These are phyloP conservation scores for Chenopodium formosanum DNA, from an alignment of 148 eudicot species.

Conservation along the genomic window DNA sequence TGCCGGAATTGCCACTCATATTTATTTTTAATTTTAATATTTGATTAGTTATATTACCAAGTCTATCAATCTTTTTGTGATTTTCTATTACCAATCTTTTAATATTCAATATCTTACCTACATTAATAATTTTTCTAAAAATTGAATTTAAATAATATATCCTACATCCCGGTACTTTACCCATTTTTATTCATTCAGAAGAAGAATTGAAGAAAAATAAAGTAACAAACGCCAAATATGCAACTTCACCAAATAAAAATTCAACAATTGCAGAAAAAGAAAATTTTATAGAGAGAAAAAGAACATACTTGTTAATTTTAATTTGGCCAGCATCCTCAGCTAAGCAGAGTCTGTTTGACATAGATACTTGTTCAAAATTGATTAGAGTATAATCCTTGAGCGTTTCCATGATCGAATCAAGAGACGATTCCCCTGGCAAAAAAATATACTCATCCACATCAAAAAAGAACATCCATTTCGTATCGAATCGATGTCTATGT, in stretches of 20 bases:
- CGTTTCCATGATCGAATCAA: constrained; percentile 38
- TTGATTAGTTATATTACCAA: too few relatives aligned
- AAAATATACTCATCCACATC: constrained; percentile 4
- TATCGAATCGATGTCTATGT: not conserved
- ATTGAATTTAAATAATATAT: too few relatives aligned
- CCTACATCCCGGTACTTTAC: too few relatives aligned
- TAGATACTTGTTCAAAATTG: constrained; percentile 62
- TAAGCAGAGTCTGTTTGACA: constrained; percentile 60
- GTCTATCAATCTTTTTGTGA: too few relatives aligned
- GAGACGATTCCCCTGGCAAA: not conserved
- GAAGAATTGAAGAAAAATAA: too few relatives aligned
- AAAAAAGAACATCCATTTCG: constrained; percentile 8
- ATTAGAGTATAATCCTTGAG: constrained; percentile 48
- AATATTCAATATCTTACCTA: too few relatives aligned
- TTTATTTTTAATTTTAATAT: too few relatives aligned
- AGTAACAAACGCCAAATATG: too few relatives aligned
- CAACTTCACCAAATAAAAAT: not conserved
- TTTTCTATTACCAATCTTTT: too few relatives aligned
- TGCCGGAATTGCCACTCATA: too few relatives aligned
- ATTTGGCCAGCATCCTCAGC: constrained; percentile 40
- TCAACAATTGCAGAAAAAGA: not conserved
- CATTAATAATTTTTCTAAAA: too few relatives aligned
- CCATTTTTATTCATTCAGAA: too few relatives aligned
- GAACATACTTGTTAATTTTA: constrained; percentile 40
- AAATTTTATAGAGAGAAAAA: not conserved